Base-by-base conservation (phyloP, 345 rosid species). In the Gossypium bickii region DNA sequence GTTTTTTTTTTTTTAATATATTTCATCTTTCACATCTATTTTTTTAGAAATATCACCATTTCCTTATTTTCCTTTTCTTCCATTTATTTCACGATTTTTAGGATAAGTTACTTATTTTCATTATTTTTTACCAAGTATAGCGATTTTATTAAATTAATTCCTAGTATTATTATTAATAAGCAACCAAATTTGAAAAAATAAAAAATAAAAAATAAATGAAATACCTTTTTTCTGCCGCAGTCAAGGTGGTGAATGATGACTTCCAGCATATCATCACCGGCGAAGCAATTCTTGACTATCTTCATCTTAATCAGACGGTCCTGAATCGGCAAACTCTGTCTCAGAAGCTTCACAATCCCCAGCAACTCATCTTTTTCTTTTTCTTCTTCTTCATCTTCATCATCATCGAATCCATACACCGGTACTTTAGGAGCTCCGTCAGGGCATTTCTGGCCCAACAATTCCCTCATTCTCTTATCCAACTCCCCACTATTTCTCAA, bases 271-370 rank as follows among this genome's bases (percentile, higher is more conserved):
- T 91, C 90, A 11, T 60, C 70, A 12, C 97, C 98, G 24, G 93
- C 74, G 75, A 93, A 95, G 83, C 99, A 95, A 52, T 93, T 95
- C 80, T 87, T 89, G 3, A 88, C 91, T 25, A 95, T 84, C 88
- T 89, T 95, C 98, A 95, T 86, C 94, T 83, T 95, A 86, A 86
- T 74, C 75, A 93, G 75, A 18, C 96, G 93, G 72, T 95, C 98
- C 78, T 91, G 90, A 47, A 93, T 91, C 9, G 97, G 96, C 73
- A 95, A 77, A 67, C 78, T 84, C 81, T 88, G 91, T 68, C 98
- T 85, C 80, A 95, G 38, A 22, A 91, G 75, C 85, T 74, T 91
- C 6, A 87, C 88, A 9, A 83, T 79, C 11, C 66, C 80, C 48
- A 85, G 68, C 86, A 83, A 78, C 71, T 87, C 93, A 65, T 91